Conservation (phyloP, 805 yeast species). For the Metschnikowia colocasiae region DNA sequence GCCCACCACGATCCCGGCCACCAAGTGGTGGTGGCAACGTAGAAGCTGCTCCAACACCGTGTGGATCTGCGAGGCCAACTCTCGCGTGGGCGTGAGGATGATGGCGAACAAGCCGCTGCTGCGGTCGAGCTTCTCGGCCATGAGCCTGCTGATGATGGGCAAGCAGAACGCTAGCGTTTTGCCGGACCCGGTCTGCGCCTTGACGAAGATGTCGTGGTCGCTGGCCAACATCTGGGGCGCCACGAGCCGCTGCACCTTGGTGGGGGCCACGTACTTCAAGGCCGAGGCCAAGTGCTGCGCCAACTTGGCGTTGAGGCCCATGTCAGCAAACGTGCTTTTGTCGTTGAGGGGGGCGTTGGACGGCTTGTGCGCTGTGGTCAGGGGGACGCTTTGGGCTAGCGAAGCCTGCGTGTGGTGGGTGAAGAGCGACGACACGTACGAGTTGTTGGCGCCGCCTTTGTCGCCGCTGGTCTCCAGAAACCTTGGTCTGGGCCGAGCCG, state of each 20-base stretch:
- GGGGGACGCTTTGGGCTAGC: constrained; percentile 49
- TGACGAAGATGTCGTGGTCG: constrained; percentile 72
- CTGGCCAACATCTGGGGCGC: constrained; percentile 52
- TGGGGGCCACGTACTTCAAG: constrained; percentile 63
- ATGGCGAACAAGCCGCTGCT: constrained; percentile 82
- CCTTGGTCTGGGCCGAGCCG: no score
- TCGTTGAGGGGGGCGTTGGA: constrained; percentile 87
- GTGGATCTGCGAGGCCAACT: constrained; percentile 86
- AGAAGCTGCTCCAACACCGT: constrained; percentile 70
- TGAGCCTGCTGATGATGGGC: constrained; percentile 74
- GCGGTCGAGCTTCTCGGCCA: constrained; percentile 45
- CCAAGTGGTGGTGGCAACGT: constrained; percentile 79
- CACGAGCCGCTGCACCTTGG: constrained; percentile 80
- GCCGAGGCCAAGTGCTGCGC: constrained; percentile 52
- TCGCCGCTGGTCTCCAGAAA: constrained; percentile 1
- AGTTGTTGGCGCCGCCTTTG: constrained; percentile 32
- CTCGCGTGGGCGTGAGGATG: constrained; percentile 91
- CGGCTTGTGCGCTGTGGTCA: constrained; percentile 44
- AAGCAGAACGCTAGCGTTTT: constrained; percentile 84
- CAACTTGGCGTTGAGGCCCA: constrained; percentile 61
- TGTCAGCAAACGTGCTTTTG: constrained; percentile 62
- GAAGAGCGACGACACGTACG: constrained; percentile 84
- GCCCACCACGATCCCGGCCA: constrained; percentile 95
- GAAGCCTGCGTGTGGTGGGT: constrained; percentile 41
- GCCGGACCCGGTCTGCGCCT: constrained; percentile 98